Conservation (phyloP, 116 monocot genomes). For the Dioscorea cayenensis region DNA sequence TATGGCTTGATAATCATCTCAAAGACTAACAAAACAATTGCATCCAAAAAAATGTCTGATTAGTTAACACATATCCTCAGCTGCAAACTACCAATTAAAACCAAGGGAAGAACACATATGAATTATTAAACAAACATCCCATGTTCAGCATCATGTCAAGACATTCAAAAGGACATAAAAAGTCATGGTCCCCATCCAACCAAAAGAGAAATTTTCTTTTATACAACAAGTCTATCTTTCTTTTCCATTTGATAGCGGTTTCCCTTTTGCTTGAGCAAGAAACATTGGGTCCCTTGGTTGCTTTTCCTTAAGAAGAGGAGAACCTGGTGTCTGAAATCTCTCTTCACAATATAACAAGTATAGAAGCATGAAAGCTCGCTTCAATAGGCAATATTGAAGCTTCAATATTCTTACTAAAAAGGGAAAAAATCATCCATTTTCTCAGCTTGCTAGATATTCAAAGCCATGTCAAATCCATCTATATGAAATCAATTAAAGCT, state of each 20-base stretch:
- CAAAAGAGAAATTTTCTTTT: background rate
- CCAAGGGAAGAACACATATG: background rate
- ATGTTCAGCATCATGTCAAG: background rate
- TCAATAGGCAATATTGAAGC: background rate
- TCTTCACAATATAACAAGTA: background rate
- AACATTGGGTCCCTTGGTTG: background rate
- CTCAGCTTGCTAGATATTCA: too few relatives aligned
- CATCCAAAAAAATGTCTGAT: background rate
- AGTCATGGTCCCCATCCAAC: background rate
- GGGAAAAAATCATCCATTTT: background rate
- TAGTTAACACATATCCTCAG: background rate
- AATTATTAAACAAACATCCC: background rate
- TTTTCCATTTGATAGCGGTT: background rate
- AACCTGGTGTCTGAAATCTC: background rate
- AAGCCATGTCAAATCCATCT: too few relatives aligned
- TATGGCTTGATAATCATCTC: too few relatives aligned
- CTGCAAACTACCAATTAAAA: background rate
- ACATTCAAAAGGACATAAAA: background rate
- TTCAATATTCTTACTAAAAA: background rate
- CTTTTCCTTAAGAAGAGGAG: background rate
- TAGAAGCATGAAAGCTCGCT: background rate
- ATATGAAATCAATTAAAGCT: too few relatives aligned
- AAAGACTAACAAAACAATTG: background rate
- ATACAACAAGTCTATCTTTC: background rate
- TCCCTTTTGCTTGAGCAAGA: conserved; percentile 1